Base-by-base conservation (phyloP, 345 rosid genomes). In the Pistacia integerrima region DNA sequence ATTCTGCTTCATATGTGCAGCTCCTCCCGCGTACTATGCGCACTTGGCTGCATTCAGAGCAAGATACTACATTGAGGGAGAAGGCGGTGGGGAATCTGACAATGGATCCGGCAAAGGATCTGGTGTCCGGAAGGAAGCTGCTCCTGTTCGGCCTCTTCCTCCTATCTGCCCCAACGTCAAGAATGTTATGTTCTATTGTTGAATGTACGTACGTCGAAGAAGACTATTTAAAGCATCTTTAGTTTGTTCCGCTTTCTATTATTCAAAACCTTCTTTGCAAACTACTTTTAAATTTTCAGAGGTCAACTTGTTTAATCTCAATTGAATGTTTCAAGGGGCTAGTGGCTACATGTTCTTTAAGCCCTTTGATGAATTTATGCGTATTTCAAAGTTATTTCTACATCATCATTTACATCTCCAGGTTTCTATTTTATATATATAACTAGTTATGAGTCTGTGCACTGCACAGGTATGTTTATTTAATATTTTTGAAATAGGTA, bases 21-120 rank as follows among this genome's bases (percentile, higher is more conserved):
- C 84, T 18, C 92, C 92, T 20, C 88, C 90, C 0, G 87, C 90
- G 0, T 83, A 83, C 67, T 87, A 83, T 61, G 87, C 87, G 9
- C 90, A 85, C 73, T 67, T 87, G 25, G 85, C 84, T 11, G 88
- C 90, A 1, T 85, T 83, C 35, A 76, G 87, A 17, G 88, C 90
- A 4, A 77, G 87, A 13, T 81, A 79, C 67, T 87, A 85, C 67
- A 38, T 73, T 0, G 87, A 83, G 68, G 84, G 80, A 8, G 83
- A 74, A 51, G 62, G 64, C 18, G 74, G 57, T 1, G 64, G 78
- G 8, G 76, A 54, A 4, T 83, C 81, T 0, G 51, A 64, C 0
- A 22, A 64, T 18, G 84, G 72, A 12, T 12, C 30, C 4, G 1
- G 54, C 51, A 46, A 35, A 5, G 52, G 74, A 57, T 8, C 12